These are phyloP conservation scores for Oryza glumipatula DNA, from an alignment of 176 grass and related monocot genomes.

Conservation along the genomic window DNA sequence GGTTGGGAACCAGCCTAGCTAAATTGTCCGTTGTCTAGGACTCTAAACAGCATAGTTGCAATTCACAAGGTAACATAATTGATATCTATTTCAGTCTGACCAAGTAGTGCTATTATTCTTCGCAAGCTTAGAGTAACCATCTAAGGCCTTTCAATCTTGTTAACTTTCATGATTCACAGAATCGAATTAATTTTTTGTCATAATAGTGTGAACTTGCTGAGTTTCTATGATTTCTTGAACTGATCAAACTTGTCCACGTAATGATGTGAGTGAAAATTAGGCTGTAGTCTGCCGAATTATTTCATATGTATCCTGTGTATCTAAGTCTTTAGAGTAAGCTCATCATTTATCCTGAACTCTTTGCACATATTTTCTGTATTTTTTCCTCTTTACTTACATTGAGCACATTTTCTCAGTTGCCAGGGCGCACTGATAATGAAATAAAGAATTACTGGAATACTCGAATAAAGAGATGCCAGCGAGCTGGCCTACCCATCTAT, in stretches of 20 bases:
- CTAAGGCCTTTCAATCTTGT: not conserved
- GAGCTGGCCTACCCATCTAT: conserved; percentile 76
- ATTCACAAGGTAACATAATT: conserved; percentile 17
- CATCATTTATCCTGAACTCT: conserved; percentile 9
- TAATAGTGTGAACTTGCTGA: conserved; percentile 4
- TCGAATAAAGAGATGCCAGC: conserved; percentile 84
- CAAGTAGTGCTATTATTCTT: conserved; percentile 25
- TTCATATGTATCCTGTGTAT: conserved; percentile 14
- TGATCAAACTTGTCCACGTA: not conserved
- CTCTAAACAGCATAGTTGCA: not conserved
- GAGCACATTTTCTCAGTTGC: conserved; percentile 66
- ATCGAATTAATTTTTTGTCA: not conserved
- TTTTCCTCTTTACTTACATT: conserved; percentile 27
- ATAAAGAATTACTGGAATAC: conserved; percentile 99
- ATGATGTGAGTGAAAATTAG: not conserved
- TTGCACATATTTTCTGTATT: conserved; percentile 18
- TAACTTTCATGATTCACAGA: conserved; percentile 10
- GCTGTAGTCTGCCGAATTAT: conserved; percentile 12
- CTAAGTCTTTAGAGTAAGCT: not conserved
- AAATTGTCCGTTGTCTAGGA: conserved; percentile 7
- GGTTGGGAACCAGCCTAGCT: not conserved
- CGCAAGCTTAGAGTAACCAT: not conserved
- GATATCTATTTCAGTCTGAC: conserved; percentile 10
- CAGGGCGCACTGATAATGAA: conserved; percentile 98
- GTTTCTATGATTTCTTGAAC: not conserved